A percentile compares a stretch with the other conserved stretches of the same genome.
These are phyloP conservation scores for Stagonosporopsis chrysanthemi DNA, from an alignment of 2,329 filamentous ascomycete genomes.

Conservation along the genomic window DNA sequence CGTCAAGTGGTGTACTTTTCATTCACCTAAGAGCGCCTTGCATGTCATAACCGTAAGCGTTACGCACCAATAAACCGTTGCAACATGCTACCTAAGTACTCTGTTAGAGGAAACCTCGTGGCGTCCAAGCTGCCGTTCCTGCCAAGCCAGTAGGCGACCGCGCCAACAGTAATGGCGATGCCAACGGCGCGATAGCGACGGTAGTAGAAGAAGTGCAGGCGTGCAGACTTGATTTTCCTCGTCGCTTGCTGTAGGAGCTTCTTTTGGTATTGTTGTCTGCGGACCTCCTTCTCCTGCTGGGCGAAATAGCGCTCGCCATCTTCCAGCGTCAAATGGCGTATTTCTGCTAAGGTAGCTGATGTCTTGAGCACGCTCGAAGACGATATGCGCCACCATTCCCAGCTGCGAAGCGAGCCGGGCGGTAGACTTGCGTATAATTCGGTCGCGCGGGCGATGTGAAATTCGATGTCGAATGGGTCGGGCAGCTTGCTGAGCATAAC, in stretches of 20 bases:
- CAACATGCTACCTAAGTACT: constrained; percentile 28
- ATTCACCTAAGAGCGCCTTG: background rate
- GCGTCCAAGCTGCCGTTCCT: constrained; percentile 23
- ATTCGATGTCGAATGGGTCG: constrained; percentile 79
- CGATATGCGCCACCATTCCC: constrained; percentile 76
- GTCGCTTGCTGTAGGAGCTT: constrained; percentile 56
- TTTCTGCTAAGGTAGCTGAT: constrained; percentile 61
- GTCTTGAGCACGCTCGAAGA: constrained; percentile 85
- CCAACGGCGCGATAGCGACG: constrained; percentile 64
- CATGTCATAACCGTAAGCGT: background rate
- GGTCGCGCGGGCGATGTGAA: constrained; percentile 72
- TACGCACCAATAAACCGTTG: constrained; percentile 20
- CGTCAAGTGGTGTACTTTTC: background rate
- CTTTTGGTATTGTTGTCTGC: constrained; percentile 63
- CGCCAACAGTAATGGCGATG: constrained; percentile 59
- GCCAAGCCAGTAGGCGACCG: constrained; percentile 48
- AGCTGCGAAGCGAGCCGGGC: constrained; percentile 70
- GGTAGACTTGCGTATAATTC: constrained; percentile 71
- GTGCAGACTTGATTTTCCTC: constrained; percentile 45
- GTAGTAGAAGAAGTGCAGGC: constrained; percentile 68
- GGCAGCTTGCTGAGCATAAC: constrained; percentile 88
- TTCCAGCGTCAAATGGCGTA: constrained; percentile 64
- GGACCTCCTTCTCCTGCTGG: constrained; percentile 75
- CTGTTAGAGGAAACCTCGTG: constrained; percentile 20
- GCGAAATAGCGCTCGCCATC: constrained; percentile 74